Evolutionary conservation across 1,284 basidiomycete genomes (phyloP).

Genomic region (Meripilus lineatus): DNA sequence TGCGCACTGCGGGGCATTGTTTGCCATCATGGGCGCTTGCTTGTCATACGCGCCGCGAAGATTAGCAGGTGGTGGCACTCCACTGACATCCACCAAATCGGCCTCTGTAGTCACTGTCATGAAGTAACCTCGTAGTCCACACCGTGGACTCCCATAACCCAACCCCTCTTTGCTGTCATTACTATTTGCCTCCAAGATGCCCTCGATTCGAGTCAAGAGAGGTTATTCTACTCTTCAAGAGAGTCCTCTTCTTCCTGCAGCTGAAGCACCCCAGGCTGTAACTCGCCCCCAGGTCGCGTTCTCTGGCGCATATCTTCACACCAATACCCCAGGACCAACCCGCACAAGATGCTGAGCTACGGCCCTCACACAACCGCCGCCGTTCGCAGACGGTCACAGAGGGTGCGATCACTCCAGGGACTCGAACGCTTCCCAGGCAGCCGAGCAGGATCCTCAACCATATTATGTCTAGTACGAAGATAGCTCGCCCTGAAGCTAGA

Average conservation of each 20-base stretch:
- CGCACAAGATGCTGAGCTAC: too few species aligned
- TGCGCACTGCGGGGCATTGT: constrained; percentile 1
- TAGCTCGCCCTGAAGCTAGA: background rate
- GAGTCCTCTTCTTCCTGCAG: constrained; percentile 1
- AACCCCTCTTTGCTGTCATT: constrained; percentile 9
- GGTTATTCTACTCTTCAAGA: constrained; percentile 40
- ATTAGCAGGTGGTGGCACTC: too few species aligned
- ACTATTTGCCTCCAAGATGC: constrained; percentile 34
- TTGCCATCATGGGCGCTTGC: constrained; percentile 2
- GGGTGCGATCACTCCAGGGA: constrained; percentile 13
- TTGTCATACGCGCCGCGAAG: too few species aligned
- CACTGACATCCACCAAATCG: too few species aligned
- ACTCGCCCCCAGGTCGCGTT: constrained; percentile 18
- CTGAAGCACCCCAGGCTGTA: constrained; percentile 6
- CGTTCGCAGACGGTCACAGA: constrained; percentile 11
- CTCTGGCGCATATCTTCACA: constrained; percentile 16
- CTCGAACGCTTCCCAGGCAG: constrained; percentile 22
- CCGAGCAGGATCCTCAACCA: background rate
- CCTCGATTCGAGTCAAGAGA: constrained; percentile 51
- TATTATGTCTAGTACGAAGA: too few species aligned
- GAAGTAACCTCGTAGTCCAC: too few species aligned
- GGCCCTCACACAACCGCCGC: too few species aligned
- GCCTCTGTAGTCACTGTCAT: too few species aligned
- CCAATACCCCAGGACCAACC: too few species aligned
- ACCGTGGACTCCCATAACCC: too few species aligned